A percentile compares a stretch with the other conserved stretches of the same genome.
Evolutionary conservation across 306 rosid genomes (phyloP).

Genomic region (Quercus wislizeni): DNA sequence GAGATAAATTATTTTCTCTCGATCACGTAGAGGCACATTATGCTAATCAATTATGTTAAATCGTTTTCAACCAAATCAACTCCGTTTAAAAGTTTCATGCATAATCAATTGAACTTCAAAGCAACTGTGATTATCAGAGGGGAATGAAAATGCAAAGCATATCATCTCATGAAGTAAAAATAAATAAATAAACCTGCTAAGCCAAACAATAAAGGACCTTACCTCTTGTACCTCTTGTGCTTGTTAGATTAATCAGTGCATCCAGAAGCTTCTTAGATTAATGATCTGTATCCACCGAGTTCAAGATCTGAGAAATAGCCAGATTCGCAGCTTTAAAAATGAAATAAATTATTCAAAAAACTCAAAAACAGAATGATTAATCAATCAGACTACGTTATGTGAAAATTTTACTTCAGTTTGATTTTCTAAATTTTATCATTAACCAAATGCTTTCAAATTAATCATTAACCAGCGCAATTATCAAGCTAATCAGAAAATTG

Average conservation of each 20-base stretch:
- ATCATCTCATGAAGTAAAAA: background rate
- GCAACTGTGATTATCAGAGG: background rate
- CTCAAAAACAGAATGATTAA: background rate
- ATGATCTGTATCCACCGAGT: constrained; percentile 29
- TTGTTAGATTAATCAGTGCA: constrained; percentile 29
- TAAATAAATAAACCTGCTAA: background rate
- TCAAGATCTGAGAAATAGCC: constrained; percentile 31
- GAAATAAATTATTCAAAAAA: background rate
- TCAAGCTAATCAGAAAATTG: background rate
- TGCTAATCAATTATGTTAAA: background rate
- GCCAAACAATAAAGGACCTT: constrained; percentile 11
- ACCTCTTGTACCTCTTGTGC: constrained; percentile 17
- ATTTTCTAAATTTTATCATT: background rate
- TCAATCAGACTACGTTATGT: background rate
- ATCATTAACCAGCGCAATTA: background rate
- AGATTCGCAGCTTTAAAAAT: constrained; percentile 19
- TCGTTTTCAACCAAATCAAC: constrained; percentile 12
- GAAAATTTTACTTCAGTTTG: background rate
- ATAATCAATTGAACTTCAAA: background rate
- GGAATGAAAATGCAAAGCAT: background rate
- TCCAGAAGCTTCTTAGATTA: constrained; percentile 52
- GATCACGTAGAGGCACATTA: background rate
- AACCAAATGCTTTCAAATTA: background rate
- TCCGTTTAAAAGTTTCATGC: background rate
- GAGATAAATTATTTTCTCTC: background rate